These are phyloP conservation scores for Morella rubra DNA, from an alignment of 306 rosid genomes.

Conservation along the genomic window DNA sequence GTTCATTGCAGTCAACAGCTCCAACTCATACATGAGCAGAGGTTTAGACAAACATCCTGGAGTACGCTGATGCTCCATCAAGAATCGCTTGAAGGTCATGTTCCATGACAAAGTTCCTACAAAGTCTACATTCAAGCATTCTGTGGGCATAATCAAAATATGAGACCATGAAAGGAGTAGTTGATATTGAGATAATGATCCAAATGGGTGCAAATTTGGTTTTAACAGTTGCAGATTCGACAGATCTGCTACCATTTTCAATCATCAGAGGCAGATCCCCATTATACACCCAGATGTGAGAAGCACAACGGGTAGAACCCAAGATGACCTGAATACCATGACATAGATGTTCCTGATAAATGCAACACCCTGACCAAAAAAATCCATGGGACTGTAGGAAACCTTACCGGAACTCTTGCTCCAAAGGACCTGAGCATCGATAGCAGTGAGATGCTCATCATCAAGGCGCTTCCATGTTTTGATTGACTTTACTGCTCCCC, in stretches of 20 bases:
- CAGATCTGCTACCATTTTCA: not conserved
- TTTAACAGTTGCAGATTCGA: not conserved
- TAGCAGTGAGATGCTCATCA: slow-evolving; percentile 58
- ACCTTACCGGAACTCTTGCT: slow-evolving; percentile 65
- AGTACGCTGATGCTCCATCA: not conserved
- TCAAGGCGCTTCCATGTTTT: slow-evolving; percentile 91
- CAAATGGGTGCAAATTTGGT: not conserved
- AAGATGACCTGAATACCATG: not conserved
- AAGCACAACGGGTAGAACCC: not conserved
- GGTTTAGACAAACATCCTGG: not conserved
- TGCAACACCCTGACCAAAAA: slow-evolving; percentile 3
- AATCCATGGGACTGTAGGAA: slow-evolving; percentile 11
- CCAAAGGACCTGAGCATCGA: slow-evolving; percentile 67
- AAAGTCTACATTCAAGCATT: not conserved
- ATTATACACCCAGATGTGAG: not conserved
- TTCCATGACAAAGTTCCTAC: not conserved
- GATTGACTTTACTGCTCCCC: slow-evolving; percentile 83
- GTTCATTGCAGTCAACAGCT: not conserved
- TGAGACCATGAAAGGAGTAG: not conserved
- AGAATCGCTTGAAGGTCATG: not conserved
- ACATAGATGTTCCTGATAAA: not conserved
- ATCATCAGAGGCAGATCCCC: not conserved
- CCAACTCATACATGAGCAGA: not conserved
- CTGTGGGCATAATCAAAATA: not conserved
- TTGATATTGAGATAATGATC: not conserved